Base-by-base conservation (phyloP, 2,329 filamentous ascomycete species). In the Alternaria panax region DNA sequence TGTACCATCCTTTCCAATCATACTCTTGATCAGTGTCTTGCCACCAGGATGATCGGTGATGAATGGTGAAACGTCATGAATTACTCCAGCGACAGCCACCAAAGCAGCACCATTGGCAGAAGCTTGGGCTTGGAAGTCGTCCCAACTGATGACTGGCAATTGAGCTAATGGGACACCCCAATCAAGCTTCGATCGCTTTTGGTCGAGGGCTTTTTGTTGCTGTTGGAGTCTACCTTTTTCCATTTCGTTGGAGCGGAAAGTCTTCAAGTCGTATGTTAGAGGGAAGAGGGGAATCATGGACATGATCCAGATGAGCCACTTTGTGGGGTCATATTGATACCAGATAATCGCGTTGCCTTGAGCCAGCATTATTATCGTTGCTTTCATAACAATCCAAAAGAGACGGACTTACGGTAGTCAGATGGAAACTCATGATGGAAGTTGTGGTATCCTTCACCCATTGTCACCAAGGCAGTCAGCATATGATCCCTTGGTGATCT, bases 381-480 rank as follows among this genome's bases (percentile, higher is more conserved):
- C 4, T 0, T 2, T 34, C n/a, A 1, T 4, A 20, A 36, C 20
- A 24, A 8, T 1, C 5, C 20, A 6, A 36, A 12, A 3, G 20
- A 36, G 5, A 7, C 3, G 2, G 24, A 45, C 55, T 42, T 58
- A 50, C 55, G 40, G 22, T 50, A 80, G 51, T 80, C 78, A 46
- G 72, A 75, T 11, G 43, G 18, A 5, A 79, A 79, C 59, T 79
- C 76, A 53, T 79, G 77, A 61, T 79, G 77, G 60, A 79, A 79
- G 63, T 79, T 79, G 55, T 79, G 77, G 63, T 79, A 79, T 0
- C 77, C 77, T 57, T 79, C 77, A 4, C 77, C 77, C 47, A 79
- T 75, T 0, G 77, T 79, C 7, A 79, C 72, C 2, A 79, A 57
- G 7, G 77, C 77, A 2, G 77, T 79, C 5, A 79, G 38, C n/a